phyloP scores from a whole-genome alignment of 768 basidiomycete species.

The Fibroporia radiculosa region DNA sequence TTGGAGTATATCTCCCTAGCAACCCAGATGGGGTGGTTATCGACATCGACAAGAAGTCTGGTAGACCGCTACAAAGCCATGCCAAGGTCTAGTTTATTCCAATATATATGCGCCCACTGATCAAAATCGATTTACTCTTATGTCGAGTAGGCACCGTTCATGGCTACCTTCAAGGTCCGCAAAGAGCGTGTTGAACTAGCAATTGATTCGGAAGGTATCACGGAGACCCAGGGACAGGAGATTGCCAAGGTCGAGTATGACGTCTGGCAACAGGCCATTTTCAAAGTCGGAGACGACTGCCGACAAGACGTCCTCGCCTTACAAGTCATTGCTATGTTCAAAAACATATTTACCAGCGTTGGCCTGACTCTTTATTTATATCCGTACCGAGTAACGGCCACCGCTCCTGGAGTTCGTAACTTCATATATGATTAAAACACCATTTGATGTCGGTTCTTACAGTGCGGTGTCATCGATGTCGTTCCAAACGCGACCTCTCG shows the following conservation, averaged over 20 bases:
- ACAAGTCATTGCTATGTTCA: constrained; percentile 99
- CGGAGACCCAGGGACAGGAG: constrained; percentile 54
- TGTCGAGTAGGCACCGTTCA: constrained; percentile 80
- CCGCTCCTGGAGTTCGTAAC: constrained; percentile 78
- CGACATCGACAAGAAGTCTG: constrained; percentile 97
- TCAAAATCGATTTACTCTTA: constrained; percentile 1
- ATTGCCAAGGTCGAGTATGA: constrained; percentile 53
- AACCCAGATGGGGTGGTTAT: constrained; percentile 96
- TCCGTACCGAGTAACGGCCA: constrained; percentile 96
- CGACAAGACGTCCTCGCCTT: constrained; percentile 97
- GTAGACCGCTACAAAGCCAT: constrained; percentile 92
- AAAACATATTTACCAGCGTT: constrained; percentile 87
- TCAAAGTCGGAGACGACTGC: constrained; percentile 99
- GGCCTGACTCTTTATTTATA: constrained; percentile 88
- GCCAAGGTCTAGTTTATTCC: constrained; percentile 95
- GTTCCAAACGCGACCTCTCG: constrained; percentile 96
- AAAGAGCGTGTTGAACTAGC: constrained; percentile 69
- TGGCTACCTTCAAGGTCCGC: constrained; percentile 99
- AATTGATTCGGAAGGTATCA: constrained; percentile 65
- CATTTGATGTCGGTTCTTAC: constrained; percentile 2
- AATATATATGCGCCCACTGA: neutral
- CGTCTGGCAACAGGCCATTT: constrained; percentile 96
- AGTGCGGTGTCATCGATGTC: constrained; percentile 99
- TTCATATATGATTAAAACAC: neutral
- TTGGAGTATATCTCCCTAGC: constrained; percentile 96